A percentile compares a stretch with the other conserved stretches of the same genome.
phyloP scores from a whole-genome alignment of 768 basidiomycete genomes.

The Boletus edulis region DNA sequence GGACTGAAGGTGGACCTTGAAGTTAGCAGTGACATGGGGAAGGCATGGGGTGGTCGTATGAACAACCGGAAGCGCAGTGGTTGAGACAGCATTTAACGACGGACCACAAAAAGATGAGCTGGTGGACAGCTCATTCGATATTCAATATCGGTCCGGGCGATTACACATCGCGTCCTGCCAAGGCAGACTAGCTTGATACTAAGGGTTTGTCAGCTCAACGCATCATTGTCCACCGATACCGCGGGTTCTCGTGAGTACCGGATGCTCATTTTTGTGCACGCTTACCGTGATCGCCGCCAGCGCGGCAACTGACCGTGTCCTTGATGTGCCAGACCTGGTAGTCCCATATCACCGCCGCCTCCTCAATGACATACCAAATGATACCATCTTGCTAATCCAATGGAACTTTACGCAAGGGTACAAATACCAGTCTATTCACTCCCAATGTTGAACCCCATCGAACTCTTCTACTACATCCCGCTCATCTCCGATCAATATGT shows the following conservation, averaged over 20 bases:
- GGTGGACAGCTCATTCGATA: no score
- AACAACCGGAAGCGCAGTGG: no score
- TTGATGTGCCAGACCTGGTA: slow-evolving; percentile 9
- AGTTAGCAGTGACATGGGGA: no score
- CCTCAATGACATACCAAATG: not conserved
- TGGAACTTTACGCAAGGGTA: not conserved
- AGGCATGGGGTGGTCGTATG: no score
- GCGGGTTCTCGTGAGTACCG: slow-evolving; percentile 13
- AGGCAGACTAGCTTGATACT: no score
- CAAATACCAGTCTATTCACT: slow-evolving; percentile 11
- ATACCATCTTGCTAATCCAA: not conserved
- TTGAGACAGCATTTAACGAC: no score
- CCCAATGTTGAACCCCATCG: not conserved
- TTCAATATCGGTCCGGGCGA: no score
- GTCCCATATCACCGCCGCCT: not conserved
- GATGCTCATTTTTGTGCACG: slow-evolving; percentile 9
- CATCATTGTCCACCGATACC: not conserved
- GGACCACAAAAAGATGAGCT: no score
- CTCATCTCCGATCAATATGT: slow-evolving; percentile 27
- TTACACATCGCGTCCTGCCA: no score
- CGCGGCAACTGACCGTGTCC: slow-evolving; percentile 2
- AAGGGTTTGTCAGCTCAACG: no score
- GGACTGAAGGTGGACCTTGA: no score
- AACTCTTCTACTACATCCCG: not conserved
- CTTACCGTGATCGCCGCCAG: not conserved